Conservation (phyloP, 306 rosid genomes). For the Lotus japonicus region DNA sequence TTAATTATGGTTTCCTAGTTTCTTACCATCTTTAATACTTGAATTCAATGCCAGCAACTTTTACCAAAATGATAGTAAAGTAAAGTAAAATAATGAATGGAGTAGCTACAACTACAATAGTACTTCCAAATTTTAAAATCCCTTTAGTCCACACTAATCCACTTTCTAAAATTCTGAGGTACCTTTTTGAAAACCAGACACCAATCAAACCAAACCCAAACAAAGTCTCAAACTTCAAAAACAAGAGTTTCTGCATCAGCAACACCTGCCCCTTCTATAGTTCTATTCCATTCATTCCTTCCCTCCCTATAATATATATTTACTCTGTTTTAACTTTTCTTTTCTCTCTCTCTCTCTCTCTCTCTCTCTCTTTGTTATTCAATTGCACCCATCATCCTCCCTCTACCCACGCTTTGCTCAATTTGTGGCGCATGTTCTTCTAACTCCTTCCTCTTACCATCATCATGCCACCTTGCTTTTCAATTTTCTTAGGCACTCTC, state of each 20-base stretch:
- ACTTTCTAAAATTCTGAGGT: constrained; percentile 25
- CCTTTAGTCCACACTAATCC: neutral
- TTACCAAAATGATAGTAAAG: neutral
- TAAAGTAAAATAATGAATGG: neutral
- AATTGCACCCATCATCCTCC: constrained; percentile 32
- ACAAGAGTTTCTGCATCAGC: constrained; percentile 12
- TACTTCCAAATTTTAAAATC: constrained; percentile 23
- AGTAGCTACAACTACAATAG: constrained; percentile 22
- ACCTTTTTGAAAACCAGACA: constrained; percentile 21
- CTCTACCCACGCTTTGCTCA: constrained; percentile 27
- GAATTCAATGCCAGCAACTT: constrained; percentile 10
- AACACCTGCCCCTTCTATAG: constrained; percentile 10
- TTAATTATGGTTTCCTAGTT: constrained; percentile 3
- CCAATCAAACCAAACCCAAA: constrained; percentile 3
- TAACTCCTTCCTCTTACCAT: neutral
- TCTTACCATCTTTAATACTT: neutral
- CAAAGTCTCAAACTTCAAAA: constrained; percentile 23
- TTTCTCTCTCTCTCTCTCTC: neutral
- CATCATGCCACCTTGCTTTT: neutral
- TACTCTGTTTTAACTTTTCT: neutral
- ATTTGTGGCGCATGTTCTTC: constrained; percentile 28
- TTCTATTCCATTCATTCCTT: constrained; percentile 8
- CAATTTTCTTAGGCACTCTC: constrained; percentile 18
- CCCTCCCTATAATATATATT: neutral
- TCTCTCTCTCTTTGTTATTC: constrained; percentile 10